phyloP scores from a whole-genome alignment of 805 yeast species.

The Candida verbasci region DNA sequence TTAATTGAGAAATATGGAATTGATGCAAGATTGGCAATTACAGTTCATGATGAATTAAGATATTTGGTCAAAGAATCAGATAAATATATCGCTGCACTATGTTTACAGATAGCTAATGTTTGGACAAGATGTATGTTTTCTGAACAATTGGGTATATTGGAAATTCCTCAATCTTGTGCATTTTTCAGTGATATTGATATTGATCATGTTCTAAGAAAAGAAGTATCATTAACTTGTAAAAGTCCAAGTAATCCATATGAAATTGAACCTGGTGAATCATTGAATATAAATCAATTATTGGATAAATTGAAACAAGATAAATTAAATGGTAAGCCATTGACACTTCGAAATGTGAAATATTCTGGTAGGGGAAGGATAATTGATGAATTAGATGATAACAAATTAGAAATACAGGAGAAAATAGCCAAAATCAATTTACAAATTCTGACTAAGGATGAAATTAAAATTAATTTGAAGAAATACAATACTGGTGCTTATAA shows the following conservation, averaged over 20 bases:
- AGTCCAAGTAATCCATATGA: slow-evolving; percentile 80
- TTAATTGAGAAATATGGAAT: slow-evolving; percentile 58
- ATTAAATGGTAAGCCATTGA: slow-evolving; percentile 3
- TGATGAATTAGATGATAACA: slow-evolving; percentile 22
- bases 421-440: slow-evolving; percentile 25
- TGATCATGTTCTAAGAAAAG: slow-evolving; percentile 84
- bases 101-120: slow-evolving; percentile 81
- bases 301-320: slow-evolving; percentile 23
- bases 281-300: slow-evolving; percentile 55
- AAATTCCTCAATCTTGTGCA: slow-evolving; percentile 92
- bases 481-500: not conserved
- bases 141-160: slow-evolving; percentile 83
- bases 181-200: slow-evolving; percentile 93
- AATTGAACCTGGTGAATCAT: slow-evolving; percentile 74
- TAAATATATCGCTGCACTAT: slow-evolving; percentile 69
- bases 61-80: slow-evolving; percentile 73
- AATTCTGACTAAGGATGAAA: slow-evolving; percentile 13
- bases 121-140: slow-evolving; percentile 98
- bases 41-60: slow-evolving; percentile 95
- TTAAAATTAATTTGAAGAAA: slow-evolving; percentile 22
- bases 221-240: slow-evolving; percentile 84
- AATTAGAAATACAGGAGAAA: slow-evolving; percentile 12
- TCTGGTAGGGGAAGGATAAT: slow-evolving; percentile 23
- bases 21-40: slow-evolving; percentile 72
- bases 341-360: slow-evolving; percentile 4